Evolutionary conservation across 225 moss, liverwort and hornwort genomes (phyloP), one percentile per base, ranked within the genome.

Genomic region (Takakia lepidozioides): DNA sequence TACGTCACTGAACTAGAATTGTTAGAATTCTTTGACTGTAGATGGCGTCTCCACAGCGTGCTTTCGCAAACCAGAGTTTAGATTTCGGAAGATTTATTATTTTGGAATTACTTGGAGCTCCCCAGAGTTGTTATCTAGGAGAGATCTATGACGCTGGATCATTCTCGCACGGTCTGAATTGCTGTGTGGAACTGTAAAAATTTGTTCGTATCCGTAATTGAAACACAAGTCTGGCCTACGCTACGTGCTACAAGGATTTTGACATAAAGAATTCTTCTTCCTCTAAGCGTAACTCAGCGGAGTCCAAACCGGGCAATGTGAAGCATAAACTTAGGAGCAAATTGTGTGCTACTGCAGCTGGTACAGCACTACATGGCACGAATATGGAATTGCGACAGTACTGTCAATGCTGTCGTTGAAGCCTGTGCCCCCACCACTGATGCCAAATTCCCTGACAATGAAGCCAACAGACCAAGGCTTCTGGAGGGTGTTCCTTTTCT

Each of bases 401-500:
- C 49, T 43, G 48, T 74, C 22, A 85, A 88, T 65, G 68, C 85
- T 10, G 73, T 88, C 27, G 85, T 88, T 43, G 88, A 88, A 57
- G 72, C 76, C 3, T 64, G 52, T 59, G 71, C 75, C 48, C 68
- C 69, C 10, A 49, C 58, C 19, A n/a, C 48, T 18, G 26, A 62
- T 38, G 59, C 58, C 25, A 34, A 51, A 19, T 68, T 24, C 37
- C 65, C 60, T 59, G 50, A 48, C 27, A 50, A 61, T 45, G 55
- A 63, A 21, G 53, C 61, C 28, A 55, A 40, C 38, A 11, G 20
- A 19, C 60, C 68, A 15, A 62, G 57, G 35, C 26, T 67, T 59
- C 79, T 88, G 17, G 79, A 88, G 66, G 85, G 85, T 14, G 73
- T 88, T 32, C 82, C 85, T 15, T 69, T 88, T 62, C 66, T 88